Evolutionary conservation across 2,329 filamentous ascomycete genomes (phyloP).

Genomic region (Aspergillus sp.): DNA sequence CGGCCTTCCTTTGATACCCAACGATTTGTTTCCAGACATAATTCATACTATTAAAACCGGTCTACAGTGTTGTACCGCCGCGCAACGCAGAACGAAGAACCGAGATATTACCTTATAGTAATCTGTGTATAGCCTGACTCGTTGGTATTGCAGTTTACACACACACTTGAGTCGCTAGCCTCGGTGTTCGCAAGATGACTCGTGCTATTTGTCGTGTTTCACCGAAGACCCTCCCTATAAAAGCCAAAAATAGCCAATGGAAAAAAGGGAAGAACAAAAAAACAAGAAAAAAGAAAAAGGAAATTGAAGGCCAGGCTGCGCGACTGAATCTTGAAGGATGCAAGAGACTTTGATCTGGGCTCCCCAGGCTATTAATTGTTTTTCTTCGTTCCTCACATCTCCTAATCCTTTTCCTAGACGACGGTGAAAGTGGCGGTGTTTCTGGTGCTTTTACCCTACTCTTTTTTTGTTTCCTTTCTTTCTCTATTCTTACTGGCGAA

Average conservation of each 20-base stretch:
- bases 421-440: slow-evolving; percentile 42
- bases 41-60: slow-evolving; percentile 20
- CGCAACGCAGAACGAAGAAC: slow-evolving; percentile 12
- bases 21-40: slow-evolving; percentile 32
- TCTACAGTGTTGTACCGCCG: slow-evolving; percentile 20
- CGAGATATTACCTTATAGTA: slow-evolving; percentile 16
- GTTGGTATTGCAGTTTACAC: slow-evolving; percentile 15
- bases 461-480: slow-evolving; percentile 15
- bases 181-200: slow-evolving; percentile 17
- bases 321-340: slow-evolving; percentile 30
- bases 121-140: slow-evolving; percentile 25
- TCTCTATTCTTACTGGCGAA: slow-evolving; percentile 34
- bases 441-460: slow-evolving; percentile 33
- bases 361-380: slow-evolving; percentile 30
- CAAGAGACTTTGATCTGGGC: slow-evolving; percentile 32
- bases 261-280: slow-evolving; percentile 20
- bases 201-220: slow-evolving; percentile 19
- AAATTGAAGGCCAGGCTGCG: slow-evolving; percentile 18
- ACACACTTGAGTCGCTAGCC: slow-evolving; percentile 13
- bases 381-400: slow-evolving; percentile 29
- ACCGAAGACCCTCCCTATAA: slow-evolving; percentile 12
- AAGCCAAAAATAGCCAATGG: slow-evolving; percentile 14
- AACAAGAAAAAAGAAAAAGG: slow-evolving; percentile 23
- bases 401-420: slow-evolving; percentile 37
- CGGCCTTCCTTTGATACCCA: slow-evolving; percentile 42